A percentile compares a stretch with the other conserved stretches of the same genome.
Evolutionary conservation across 1,284 basidiomycete genomes (phyloP).

Genomic region (Leccinum cinnamomeum): DNA sequence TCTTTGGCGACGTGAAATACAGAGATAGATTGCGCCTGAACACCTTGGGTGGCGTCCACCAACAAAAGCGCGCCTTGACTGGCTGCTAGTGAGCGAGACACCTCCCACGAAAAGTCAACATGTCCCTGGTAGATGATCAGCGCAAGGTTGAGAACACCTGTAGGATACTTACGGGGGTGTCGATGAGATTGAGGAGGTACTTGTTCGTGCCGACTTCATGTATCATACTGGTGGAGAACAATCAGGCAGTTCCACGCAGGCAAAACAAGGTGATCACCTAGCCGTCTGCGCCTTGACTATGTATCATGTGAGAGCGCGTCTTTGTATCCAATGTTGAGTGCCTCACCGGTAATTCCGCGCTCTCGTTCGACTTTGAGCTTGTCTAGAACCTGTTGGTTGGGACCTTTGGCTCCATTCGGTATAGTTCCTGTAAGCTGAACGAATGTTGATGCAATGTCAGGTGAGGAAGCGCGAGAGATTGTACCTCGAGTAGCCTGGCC

Average conservation of each 20-base stretch:
- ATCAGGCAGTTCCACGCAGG: constrained; percentile 4
- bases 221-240: constrained; percentile 64
- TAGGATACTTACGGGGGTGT: constrained; percentile 74
- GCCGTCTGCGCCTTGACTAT: constrained; percentile 89
- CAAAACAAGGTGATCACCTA: constrained; percentile 46
- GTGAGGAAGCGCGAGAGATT: constrained; percentile 6
- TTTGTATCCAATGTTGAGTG: background rate
- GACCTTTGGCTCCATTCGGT: constrained; percentile 57
- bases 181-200: constrained; percentile 92
- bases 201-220: constrained; percentile 52
- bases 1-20: constrained; percentile 91
- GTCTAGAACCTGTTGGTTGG: constrained; percentile 89
- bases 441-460: constrained; percentile 9
- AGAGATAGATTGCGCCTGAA: constrained; percentile 97
- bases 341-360: constrained; percentile 85
- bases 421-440: constrained; percentile 86
- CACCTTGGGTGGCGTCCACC: constrained; percentile 95
- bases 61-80: constrained; percentile 92
- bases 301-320: constrained; percentile 6
- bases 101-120: constrained; percentile 97
- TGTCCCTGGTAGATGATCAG: constrained; percentile 62
- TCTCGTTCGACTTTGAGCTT: constrained; percentile 97
- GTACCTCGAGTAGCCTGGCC: constrained; percentile 67
- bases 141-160: background rate
- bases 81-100: constrained; percentile 88